phyloP scores from a whole-genome alignment of 2,329 filamentous ascomycete species.

The Clarireedia paspali region DNA sequence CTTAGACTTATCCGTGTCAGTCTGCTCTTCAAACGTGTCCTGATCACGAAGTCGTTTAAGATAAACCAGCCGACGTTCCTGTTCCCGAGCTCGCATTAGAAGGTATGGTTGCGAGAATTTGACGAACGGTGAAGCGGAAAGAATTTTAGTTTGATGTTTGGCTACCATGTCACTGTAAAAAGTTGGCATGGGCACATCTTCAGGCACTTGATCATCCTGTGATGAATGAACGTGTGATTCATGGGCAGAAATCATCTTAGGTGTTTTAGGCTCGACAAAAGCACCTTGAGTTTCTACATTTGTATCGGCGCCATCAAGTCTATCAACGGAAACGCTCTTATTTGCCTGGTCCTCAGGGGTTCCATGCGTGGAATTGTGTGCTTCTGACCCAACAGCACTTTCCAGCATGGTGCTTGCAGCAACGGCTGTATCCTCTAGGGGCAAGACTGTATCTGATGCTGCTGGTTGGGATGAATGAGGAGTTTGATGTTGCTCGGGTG shows the following conservation, averaged over 20 bases:
- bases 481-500: conserved; percentile 27
- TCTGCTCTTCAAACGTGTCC: conserved; percentile 48
- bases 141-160: conserved; percentile 84
- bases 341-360: background rate
- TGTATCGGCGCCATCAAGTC: background rate
- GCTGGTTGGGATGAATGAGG: conserved; percentile 9
- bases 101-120: conserved; percentile 92
- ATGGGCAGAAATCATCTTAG: conserved; percentile 28
- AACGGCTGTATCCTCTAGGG: conserved; percentile 13
- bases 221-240: conserved; percentile 32
- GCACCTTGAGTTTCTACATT: background rate
- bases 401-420: conserved; percentile 23
- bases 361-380: background rate
- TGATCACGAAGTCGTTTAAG: conserved; percentile 79
- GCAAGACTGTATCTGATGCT: conserved; percentile 3
- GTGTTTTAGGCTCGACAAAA: conserved; percentile 5
- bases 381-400: conserved; percentile 14
- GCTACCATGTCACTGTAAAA: conserved; percentile 95
- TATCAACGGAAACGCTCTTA: background rate
- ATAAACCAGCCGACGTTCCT: conserved; percentile 77
- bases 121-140: conserved; percentile 94
- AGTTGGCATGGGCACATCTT: conserved; percentile 77
- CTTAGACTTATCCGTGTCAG: conserved; percentile 52
- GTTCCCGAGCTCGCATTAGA: conserved; percentile 82
- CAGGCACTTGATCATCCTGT: conserved; percentile 53